Evolutionary conservation across 2,329 filamentous ascomycete species (phyloP).

Genomic region (Fusarium bulbicola): DNA sequence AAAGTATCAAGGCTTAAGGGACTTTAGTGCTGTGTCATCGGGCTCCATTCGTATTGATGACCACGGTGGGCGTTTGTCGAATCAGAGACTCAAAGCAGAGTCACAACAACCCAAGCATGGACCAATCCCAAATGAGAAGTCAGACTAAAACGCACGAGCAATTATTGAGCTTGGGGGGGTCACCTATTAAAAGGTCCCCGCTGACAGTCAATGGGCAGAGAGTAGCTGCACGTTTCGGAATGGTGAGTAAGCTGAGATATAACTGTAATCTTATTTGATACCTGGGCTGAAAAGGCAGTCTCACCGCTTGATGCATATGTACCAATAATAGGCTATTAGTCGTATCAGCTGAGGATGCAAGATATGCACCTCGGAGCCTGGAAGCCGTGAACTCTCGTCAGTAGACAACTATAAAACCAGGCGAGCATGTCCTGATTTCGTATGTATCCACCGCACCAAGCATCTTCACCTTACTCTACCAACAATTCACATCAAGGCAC

Average conservation of each 20-base stretch:
- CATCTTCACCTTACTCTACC: neutral
- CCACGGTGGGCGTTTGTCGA: neutral
- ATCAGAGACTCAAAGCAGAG: neutral
- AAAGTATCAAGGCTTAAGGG: neutral
- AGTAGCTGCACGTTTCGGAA: neutral
- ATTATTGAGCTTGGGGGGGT: accelerated
- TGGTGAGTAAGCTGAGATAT: neutral
- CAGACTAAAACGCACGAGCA: neutral
- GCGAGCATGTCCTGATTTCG: accelerated
- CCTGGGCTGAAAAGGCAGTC: accelerated
- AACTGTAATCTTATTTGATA: neutral
- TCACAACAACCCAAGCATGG: neutral
- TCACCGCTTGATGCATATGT: too few species aligned
- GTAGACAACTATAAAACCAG: neutral
- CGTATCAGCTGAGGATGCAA: too few species aligned
- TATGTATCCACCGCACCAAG: neutral
- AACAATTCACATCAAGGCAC: too few species aligned
- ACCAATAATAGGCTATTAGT: too few species aligned
- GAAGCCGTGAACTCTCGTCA: accelerated
- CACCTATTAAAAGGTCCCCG: neutral
- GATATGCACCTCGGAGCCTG: accelerated
- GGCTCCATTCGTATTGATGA: neutral
- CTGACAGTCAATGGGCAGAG: neutral
- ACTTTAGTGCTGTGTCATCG: neutral
- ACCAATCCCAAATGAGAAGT: neutral